A percentile compares a stretch with the other conserved stretches of the same genome.
These are phyloP conservation scores for Lactarius psammicola DNA, from an alignment of 768 basidiomycete species.

Conservation along the genomic window DNA sequence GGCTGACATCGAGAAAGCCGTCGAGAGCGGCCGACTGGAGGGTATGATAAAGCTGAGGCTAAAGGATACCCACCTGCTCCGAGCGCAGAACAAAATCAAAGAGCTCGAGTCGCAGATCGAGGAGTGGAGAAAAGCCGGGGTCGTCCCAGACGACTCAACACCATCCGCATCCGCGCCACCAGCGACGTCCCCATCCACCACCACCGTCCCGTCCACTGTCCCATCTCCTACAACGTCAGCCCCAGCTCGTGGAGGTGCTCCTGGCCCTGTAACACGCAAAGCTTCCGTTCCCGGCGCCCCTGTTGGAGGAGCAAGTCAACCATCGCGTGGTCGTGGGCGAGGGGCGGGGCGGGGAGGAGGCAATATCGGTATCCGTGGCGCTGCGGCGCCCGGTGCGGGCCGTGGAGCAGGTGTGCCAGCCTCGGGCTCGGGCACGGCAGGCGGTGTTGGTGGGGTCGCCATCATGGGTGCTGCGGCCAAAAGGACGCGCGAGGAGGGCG, in stretches of 20 bases:
- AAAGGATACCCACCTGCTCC: constrained; percentile 67
- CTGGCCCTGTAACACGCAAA: not conserved
- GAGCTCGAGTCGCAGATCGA: constrained; percentile 63
- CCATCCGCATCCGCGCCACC: constrained; percentile 9
- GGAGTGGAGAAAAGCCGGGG: constrained; percentile 52
- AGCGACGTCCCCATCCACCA: constrained; percentile 17
- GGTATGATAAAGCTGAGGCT: constrained; percentile 58
- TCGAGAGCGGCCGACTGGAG: constrained; percentile 70
- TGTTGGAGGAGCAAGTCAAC: constrained; percentile 1
- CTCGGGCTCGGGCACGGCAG: not conserved
- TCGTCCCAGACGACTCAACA: constrained; percentile 35
- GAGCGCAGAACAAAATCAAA: constrained; percentile 59
- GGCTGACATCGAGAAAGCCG: constrained; percentile 59
- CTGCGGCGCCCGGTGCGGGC: too few species aligned
- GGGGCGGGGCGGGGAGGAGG: constrained; percentile 18
- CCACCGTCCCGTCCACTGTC: constrained; percentile 30
- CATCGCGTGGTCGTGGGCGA: constrained; percentile 24
- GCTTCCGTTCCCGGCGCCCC: not conserved
- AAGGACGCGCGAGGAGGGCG: constrained; percentile 26
- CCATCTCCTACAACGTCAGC: constrained; percentile 32
- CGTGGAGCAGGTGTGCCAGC: constrained; percentile 15
- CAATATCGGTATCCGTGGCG: constrained; percentile 24
- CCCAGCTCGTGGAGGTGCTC: constrained; percentile 19
- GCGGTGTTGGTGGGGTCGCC: constrained; percentile 12
- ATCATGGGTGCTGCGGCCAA: constrained; percentile 29